phyloP scores from a whole-genome alignment of 1,139 yeast genomes.

The Groenewaldozyma auringiensis region DNA sequence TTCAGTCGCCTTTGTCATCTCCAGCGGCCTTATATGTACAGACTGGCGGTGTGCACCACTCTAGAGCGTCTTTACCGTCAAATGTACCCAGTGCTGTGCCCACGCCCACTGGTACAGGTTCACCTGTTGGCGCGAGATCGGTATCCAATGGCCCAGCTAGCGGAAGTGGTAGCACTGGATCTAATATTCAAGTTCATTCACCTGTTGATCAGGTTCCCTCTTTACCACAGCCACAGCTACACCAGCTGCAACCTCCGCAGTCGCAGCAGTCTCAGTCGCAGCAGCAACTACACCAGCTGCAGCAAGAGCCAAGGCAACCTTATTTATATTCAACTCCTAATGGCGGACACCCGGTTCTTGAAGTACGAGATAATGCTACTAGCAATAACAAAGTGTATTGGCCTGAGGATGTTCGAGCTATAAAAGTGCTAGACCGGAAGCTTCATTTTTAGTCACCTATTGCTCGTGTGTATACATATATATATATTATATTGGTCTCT shows the following conservation, averaged over 20 bases:
- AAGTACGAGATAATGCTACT: conserved; percentile 22
- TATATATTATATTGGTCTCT: no score
- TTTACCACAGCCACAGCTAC: conserved; percentile 4
- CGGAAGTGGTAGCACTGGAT: no score
- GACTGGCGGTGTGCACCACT: neutral
- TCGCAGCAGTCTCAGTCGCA: conserved; percentile 8
- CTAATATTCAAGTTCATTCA: neutral
- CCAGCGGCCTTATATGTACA: neutral
- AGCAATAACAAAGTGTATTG: conserved; percentile 23
- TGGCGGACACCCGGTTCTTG: conserved; percentile 6
- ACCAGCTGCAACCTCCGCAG: conserved; percentile 10
- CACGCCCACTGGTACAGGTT: neutral
- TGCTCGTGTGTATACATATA: neutral
- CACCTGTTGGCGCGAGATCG: neutral
- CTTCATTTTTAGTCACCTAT: conserved; percentile 8
- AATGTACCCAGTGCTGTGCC: no score
- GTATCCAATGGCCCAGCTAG: neutral
- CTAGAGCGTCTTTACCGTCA: no score
- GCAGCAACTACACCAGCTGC: conserved; percentile 7
- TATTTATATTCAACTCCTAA: conserved; percentile 5
- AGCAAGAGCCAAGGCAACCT: conserved; percentile 2
- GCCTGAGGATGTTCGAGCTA: conserved; percentile 29
- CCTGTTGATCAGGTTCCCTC: neutral
- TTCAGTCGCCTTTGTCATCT: neutral
- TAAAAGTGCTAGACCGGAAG: conserved; percentile 26